Conservation (phyloP, 2,329 filamentous ascomycete genomes). For the Aspergillus sojae region DNA sequence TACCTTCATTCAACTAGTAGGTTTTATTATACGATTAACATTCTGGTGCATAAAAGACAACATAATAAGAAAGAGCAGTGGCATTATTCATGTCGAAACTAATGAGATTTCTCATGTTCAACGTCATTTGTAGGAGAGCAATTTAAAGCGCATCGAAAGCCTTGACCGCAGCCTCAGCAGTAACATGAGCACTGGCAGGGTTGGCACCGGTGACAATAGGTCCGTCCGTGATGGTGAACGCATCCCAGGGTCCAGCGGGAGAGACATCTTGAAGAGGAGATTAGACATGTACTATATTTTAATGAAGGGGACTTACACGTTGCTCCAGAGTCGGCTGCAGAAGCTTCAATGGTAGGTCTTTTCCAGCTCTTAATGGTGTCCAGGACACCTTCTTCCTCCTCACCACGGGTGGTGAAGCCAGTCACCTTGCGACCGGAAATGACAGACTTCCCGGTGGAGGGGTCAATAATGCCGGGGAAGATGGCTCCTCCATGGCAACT, state of each 20-base stretch:
- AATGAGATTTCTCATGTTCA: not conserved
- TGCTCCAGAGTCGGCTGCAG: conserved; percentile 32
- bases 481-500: conserved; percentile 44
- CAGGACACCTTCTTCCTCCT: conserved; percentile 38
- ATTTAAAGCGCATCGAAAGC: conserved; percentile 25
- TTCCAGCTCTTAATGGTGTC: conserved; percentile 38
- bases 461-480: conserved; percentile 39
- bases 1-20: not conserved
- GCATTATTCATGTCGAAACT: not conserved
- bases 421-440: conserved; percentile 40
- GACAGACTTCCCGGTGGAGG: conserved; percentile 34
- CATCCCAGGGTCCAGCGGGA: conserved; percentile 9
- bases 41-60: not conserved
- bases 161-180: conserved; percentile 33
- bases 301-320: conserved; percentile 27
- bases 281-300: not conserved
- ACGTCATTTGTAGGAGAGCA: not conserved
- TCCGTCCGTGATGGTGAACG: conserved; percentile 36
- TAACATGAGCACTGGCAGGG: conserved; percentile 37
- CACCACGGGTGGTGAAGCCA: conserved; percentile 42
- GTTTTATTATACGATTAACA: not conserved
- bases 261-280: not conserved
- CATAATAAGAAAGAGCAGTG: not conserved
- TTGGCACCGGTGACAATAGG: conserved; percentile 41
- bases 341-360: conserved; percentile 34